Evolutionary conservation across 495 filamentous ascomycete genomes (phyloP).

Genomic region (Daldinia concentrica): DNA sequence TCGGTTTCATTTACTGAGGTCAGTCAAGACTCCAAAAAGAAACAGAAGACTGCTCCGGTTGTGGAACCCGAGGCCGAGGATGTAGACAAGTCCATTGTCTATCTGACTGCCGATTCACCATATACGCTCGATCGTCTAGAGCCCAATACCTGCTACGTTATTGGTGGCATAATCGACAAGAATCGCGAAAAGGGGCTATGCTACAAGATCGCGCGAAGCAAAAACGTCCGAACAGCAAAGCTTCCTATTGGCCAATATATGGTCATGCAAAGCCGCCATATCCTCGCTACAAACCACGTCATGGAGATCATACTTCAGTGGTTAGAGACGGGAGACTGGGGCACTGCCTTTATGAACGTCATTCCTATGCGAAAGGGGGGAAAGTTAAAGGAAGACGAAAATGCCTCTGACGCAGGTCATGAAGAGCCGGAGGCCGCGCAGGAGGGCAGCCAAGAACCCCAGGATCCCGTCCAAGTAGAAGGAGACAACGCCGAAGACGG

Average conservation of each 20-base stretch:
- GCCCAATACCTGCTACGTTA: conserved; percentile 88
- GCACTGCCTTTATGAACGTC: conserved; percentile 82
- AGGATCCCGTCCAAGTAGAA: conserved; percentile 35
- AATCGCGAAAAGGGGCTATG: conserved; percentile 95
- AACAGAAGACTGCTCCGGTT: conserved; percentile 23
- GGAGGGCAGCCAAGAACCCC: conserved; percentile 25
- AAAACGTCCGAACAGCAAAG: conserved; percentile 84
- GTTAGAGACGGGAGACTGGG: conserved; percentile 90
- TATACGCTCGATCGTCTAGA: conserved; percentile 81
- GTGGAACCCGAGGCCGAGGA: conserved; percentile 49
- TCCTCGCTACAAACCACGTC: conserved; percentile 94
- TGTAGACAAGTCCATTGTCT: conserved; percentile 68
- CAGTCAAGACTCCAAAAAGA: conserved; percentile 21
- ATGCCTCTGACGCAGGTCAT: conserved; percentile 28
- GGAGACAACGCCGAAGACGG: conserved; percentile 46
- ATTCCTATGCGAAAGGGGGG: conserved; percentile 89
- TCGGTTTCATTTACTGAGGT: conserved; percentile 26
- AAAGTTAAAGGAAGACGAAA: conserved; percentile 52
- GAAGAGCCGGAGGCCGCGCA: conserved; percentile 44
- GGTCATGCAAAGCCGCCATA: conserved; percentile 81
- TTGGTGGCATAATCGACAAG: conserved; percentile 93
- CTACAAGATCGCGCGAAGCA: conserved; percentile 78
- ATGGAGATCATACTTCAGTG: conserved; percentile 95
- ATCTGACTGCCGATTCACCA: conserved; percentile 86
- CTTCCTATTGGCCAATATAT: conserved; percentile 93